A percentile compares a stretch with the other conserved stretches of the same genome.
Conservation (phyloP, 1,284 basidiomycete species). For the Puccinia horiana region DNA sequence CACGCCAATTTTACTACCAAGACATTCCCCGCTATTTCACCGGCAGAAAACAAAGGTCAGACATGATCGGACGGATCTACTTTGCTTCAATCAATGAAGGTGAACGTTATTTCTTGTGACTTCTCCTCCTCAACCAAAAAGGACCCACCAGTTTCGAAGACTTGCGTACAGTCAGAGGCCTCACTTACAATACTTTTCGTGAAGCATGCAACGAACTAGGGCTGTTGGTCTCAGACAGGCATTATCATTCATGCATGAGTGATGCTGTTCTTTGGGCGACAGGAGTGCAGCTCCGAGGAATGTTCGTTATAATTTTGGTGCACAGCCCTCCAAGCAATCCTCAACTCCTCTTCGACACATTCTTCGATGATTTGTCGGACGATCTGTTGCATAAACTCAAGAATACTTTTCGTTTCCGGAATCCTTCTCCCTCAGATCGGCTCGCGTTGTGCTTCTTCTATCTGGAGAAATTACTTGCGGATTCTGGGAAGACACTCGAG, state of each 20-base stretch:
- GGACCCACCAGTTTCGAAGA: slow-evolving; percentile 60
- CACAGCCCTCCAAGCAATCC: slow-evolving; percentile 49
- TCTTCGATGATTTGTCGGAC: background rate
- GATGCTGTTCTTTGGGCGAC: slow-evolving; percentile 62
- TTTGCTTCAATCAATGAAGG: slow-evolving; percentile 58
- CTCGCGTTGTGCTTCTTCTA: too few species aligned
- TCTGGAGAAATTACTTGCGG: too few species aligned
- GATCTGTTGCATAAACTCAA: background rate
- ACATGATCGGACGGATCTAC: slow-evolving; percentile 60
- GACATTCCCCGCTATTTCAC: background rate
- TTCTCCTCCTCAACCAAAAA: slow-evolving; percentile 59
- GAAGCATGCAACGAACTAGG: slow-evolving; percentile 61
- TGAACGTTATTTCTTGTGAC: slow-evolving; percentile 60
- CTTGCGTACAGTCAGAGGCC: slow-evolving; percentile 56
- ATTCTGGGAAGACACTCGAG: too few species aligned
- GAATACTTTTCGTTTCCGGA: too few species aligned
- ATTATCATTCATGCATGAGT: slow-evolving; percentile 61
- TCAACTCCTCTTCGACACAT: background rate
- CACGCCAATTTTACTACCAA: background rate
- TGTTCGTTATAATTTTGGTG: slow-evolving; percentile 61
- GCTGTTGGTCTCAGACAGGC: slow-evolving; percentile 58
- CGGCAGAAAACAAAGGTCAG: background rate
- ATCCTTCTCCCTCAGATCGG: too few species aligned
- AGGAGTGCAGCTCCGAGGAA: slow-evolving; percentile 59
- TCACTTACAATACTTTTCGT: slow-evolving; percentile 56